Evolutionary conservation across 2,329 filamentous ascomycete genomes (phyloP).

Genomic region (Pseudocercospora fuligena): DNA sequence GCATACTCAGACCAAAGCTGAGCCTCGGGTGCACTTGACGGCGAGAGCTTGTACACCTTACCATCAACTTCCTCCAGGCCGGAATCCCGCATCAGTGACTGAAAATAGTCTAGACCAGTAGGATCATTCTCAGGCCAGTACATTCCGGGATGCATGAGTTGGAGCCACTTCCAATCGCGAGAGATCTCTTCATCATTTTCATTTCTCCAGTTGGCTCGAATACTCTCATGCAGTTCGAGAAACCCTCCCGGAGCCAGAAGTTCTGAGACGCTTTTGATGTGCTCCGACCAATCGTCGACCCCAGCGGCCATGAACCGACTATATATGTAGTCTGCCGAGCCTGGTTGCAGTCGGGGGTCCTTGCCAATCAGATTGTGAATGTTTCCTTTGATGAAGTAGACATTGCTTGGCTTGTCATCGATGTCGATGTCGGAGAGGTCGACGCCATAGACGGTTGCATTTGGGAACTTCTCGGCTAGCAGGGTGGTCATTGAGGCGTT

Average conservation of each 20-base stretch:
- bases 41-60: slow-evolving; percentile 12
- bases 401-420: slow-evolving; percentile 13
- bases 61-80: not conserved
- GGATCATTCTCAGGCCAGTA: slow-evolving; percentile 2
- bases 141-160: slow-evolving; percentile 1
- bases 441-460: too few relatives aligned
- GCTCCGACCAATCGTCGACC: slow-evolving; percentile 14
- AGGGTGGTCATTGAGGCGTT: too few relatives aligned
- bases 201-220: too few relatives aligned
- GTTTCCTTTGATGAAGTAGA: slow-evolving; percentile 21
- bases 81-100: not conserved
- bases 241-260: too few relatives aligned
- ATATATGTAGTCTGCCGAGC: slow-evolving; percentile 17
- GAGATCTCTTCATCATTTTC: slow-evolving; percentile 7
- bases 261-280: slow-evolving; percentile 1
- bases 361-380: slow-evolving; percentile 15
- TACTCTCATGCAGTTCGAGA: too few relatives aligned
- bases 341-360: slow-evolving; percentile 12
- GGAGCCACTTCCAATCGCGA: slow-evolving; percentile 14
- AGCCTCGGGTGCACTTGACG: slow-evolving; percentile 8
- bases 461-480: too few relatives aligned
- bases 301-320: slow-evolving; percentile 17
- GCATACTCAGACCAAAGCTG: slow-evolving; percentile 9
- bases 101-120: not conserved
- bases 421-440: slow-evolving; percentile 16